These are phyloP conservation scores for Beauveria caledonica DNA, from an alignment of 2,329 filamentous ascomycete genomes.

Conservation along the genomic window DNA sequence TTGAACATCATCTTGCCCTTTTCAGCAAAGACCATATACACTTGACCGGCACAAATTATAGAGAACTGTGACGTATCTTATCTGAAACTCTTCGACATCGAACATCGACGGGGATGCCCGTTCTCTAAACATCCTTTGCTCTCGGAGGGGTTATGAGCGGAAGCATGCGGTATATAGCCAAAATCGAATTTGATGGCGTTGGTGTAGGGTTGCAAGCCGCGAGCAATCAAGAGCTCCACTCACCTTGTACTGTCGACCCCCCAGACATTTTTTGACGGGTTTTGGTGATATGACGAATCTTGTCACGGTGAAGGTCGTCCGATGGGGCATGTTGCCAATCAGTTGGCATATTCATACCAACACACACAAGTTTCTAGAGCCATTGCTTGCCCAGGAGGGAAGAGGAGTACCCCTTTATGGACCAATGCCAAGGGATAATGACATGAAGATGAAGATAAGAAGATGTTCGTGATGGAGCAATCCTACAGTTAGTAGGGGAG, in stretches of 20 bases:
- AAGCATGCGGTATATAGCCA: conserved; percentile 57
- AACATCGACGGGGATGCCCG: conserved; percentile 20
- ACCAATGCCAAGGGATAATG: conserved; percentile 93
- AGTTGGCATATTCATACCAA: conserved; percentile 75
- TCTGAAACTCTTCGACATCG: conserved; percentile 21
- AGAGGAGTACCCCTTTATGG: conserved; percentile 94
- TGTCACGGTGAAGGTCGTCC: conserved; percentile 81
- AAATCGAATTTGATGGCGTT: conserved; percentile 58
- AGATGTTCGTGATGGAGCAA: conserved; percentile 64
- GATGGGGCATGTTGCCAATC: conserved; percentile 73
- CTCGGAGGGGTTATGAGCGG: conserved; percentile 20
- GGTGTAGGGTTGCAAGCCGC: conserved; percentile 22
- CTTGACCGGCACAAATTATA: conserved; percentile 21
- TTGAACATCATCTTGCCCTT: conserved; percentile 24
- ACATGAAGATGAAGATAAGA: conserved; percentile 89
- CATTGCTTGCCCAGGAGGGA: conserved; percentile 85
- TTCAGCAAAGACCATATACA: conserved; percentile 21
- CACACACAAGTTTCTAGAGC: conserved; percentile 76
- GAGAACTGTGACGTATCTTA: conserved; percentile 21
- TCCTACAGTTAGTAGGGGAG: conserved; percentile 26
- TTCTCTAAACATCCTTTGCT: conserved; percentile 16
- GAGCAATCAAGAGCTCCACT: conserved; percentile 94
- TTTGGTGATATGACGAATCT: conserved; percentile 89
- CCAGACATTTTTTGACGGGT: conserved; percentile 75
- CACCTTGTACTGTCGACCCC: conserved; percentile 69